phyloP scores from a whole-genome alignment of 2,329 filamentous ascomycete species.

The Aspergillus neotritici region DNA sequence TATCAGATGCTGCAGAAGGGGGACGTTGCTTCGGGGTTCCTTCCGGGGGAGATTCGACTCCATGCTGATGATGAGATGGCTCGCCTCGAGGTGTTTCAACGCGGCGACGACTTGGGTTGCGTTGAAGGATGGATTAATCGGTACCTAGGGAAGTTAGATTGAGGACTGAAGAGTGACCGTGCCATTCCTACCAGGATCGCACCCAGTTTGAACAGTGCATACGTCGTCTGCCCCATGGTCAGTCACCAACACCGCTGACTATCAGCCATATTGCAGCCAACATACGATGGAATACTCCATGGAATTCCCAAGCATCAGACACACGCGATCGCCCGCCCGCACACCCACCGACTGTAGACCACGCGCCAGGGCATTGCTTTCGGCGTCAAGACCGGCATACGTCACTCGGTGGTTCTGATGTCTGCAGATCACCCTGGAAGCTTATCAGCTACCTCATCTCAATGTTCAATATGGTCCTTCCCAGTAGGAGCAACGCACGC shows the following conservation, averaged over 20 bases:
- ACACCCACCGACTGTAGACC: slow-evolving; percentile 68
- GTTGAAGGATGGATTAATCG: slow-evolving; percentile 87
- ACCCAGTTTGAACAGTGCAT: slow-evolving; percentile 91
- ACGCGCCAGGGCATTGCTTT: slow-evolving; percentile 69
- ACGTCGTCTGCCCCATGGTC: slow-evolving; percentile 50
- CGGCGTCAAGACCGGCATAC: slow-evolving; percentile 67
- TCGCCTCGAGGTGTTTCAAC: slow-evolving; percentile 65
- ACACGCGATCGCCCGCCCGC: slow-evolving; percentile 75
- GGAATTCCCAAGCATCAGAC: slow-evolving; percentile 79
- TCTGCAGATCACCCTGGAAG: slow-evolving; percentile 49
- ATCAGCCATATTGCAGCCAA: neutral
- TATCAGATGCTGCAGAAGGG: slow-evolving; percentile 52
- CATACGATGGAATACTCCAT: slow-evolving; percentile 72
- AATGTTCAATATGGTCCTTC: neutral
- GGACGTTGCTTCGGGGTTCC: slow-evolving; percentile 54
- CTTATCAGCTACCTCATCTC: neutral
- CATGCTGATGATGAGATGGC: slow-evolving; percentile 74
- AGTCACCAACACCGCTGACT: no score
- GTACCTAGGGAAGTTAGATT: slow-evolving; percentile 52
- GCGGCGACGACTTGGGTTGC: slow-evolving; percentile 70
- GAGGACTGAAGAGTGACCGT: neutral
- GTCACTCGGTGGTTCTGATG: slow-evolving; percentile 62
- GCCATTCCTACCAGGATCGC: slow-evolving; percentile 62
- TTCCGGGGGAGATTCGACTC: slow-evolving; percentile 76
- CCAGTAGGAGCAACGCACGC: slow-evolving; percentile 43